Base-by-base conservation (phyloP, 192 early-diverging fungal genomes). In the Geranomyces variabilis region DNA sequence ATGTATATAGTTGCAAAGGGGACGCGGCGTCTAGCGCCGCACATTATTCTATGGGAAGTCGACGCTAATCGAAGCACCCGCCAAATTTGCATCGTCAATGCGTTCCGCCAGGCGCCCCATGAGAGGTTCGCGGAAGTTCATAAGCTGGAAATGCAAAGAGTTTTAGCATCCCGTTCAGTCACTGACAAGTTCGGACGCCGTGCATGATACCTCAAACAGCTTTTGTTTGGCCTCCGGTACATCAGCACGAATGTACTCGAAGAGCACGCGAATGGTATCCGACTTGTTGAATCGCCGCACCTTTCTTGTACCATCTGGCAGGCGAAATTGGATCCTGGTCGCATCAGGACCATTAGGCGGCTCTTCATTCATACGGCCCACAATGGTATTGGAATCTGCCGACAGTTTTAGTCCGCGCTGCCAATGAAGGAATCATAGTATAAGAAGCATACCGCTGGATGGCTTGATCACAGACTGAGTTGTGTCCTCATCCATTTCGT, bases 231-330 rank as follows among this genome's bases (percentile, higher is more conserved):
- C 89, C 51, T 91, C 85, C 33, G 90, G 84, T 15, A 89, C 81
- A 53, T 85, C 78, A 15, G 86, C 79, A 75, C 94, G 96, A 75
- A 97, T 79, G 58, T 81, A 96, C 75, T 94, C 90, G 83, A 96
- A 96, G 36, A 99, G 73, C 7, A 75, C 74, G 34, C 77, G 83
- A 1, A 97, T 93, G 22, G 81, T 83, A 66, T 91, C 92, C 0
- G 85, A 70, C 73, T 90, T 92, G 36, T 75, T 68, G 75, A 99
- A 94, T 63, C 89, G 84, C 49, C 92, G 86, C 59, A 96, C 88
- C 30, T 89, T 74, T 21, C 89, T 88, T 21, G 82, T 76, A 17
- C 96, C 96, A 79, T 92, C 90, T 48, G 92, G 88, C 56, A 95
- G 77, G 36, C 92, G 87, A 66, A 96, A 81, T 72, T 95, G 93